These are phyloP conservation scores for Carex littledalei DNA, from an alignment of 176 grass and related monocot species.

Conservation along the genomic window DNA sequence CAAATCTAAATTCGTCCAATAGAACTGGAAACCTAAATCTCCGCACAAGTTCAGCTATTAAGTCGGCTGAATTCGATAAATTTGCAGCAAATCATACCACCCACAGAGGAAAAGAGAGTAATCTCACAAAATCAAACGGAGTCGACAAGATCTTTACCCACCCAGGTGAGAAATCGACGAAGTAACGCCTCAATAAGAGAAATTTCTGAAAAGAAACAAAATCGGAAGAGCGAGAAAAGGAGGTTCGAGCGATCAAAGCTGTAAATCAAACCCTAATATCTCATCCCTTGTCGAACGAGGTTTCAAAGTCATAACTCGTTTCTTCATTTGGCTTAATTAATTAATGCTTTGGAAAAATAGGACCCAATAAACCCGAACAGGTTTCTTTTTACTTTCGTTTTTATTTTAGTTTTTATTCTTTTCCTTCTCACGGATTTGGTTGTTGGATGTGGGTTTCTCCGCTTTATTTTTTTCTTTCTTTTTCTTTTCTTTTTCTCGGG, in stretches of 20 bases:
- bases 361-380: slow-evolving; percentile 13
- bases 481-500: slow-evolving; percentile 22
- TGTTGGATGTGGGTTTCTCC: slow-evolving; percentile 12
- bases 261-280: slow-evolving; percentile 25
- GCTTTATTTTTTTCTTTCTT: slow-evolving; percentile 12
- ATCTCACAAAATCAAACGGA: slow-evolving; percentile 1
- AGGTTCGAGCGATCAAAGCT: neutral
- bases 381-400: slow-evolving; percentile 8
- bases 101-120: neutral
- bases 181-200: neutral
- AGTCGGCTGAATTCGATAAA: neutral
- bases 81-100: neutral
- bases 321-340: slow-evolving; percentile 21
- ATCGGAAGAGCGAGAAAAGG: neutral
- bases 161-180: neutral
- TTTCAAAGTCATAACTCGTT: slow-evolving; percentile 1
- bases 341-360: slow-evolving; percentile 4
- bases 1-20: neutral
- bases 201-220: neutral
- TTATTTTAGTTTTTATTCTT: slow-evolving; percentile 15
- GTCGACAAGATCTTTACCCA: neutral
- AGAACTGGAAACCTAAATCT: slow-evolving; percentile 14
- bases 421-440: slow-evolving; percentile 22
- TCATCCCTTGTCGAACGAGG: neutral
- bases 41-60: neutral